phyloP scores from a whole-genome alignment of 2,329 filamentous ascomycete species.

The Diaporthe citrichinensis region DNA sequence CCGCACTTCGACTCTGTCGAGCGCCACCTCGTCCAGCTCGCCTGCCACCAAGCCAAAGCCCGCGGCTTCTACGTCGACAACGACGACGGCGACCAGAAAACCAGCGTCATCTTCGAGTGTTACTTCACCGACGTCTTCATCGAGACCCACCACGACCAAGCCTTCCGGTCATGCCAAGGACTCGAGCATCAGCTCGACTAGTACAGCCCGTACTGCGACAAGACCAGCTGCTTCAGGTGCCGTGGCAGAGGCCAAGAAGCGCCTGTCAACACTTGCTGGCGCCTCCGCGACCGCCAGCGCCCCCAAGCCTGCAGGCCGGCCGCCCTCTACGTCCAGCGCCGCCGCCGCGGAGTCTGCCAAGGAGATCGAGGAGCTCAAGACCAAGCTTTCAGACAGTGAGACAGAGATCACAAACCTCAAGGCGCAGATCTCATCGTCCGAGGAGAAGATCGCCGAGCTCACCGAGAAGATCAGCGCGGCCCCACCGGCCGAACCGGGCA shows the following conservation, averaged over 20 bases:
- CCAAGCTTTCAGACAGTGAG: slow-evolving; percentile 71
- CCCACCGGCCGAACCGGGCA: slow-evolving; percentile 53
- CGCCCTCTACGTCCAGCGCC: slow-evolving; percentile 48
- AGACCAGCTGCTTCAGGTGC: slow-evolving; percentile 54
- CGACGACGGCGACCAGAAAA: slow-evolving; percentile 54
- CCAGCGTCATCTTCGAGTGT: slow-evolving; percentile 51
- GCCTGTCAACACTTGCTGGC: slow-evolving; percentile 65
- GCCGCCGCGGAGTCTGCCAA: slow-evolving; percentile 62
- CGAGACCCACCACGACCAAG: slow-evolving; percentile 51
- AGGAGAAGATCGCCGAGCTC: slow-evolving; percentile 69
- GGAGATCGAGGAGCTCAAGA: slow-evolving; percentile 72
- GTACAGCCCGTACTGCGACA: slow-evolving; percentile 50
- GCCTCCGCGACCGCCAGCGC: slow-evolving; percentile 55
- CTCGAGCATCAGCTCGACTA: slow-evolving; percentile 41
- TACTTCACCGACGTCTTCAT: slow-evolving; percentile 52
- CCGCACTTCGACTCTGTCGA: slow-evolving; percentile 51
- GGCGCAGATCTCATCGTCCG: slow-evolving; percentile 67
- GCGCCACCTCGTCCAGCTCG: slow-evolving; percentile 44
- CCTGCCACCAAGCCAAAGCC: slow-evolving; percentile 45
- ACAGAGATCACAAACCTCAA: slow-evolving; percentile 70
- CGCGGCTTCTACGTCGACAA: slow-evolving; percentile 47
- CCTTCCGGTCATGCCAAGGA: slow-evolving; percentile 50
- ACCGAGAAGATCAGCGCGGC: slow-evolving; percentile 61
- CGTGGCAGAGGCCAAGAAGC: slow-evolving; percentile 68
- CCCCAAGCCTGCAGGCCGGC: slow-evolving; percentile 58